Evolutionary conservation across 768 basidiomycete species (phyloP).

Genomic region (Boletus tylopilopsis): DNA sequence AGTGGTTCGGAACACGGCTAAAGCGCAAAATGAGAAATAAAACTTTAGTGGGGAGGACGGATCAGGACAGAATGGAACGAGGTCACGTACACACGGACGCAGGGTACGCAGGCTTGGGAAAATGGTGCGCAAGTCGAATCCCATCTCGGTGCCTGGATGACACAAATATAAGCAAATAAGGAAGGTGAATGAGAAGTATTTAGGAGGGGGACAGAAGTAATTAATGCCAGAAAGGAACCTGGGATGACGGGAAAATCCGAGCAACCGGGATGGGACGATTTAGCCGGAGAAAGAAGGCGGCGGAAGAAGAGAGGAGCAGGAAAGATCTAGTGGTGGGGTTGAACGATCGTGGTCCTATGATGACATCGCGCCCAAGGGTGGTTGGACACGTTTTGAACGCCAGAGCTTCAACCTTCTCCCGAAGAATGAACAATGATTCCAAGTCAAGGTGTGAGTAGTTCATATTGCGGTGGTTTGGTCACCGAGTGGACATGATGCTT

Average conservation of each 20-base stretch:
- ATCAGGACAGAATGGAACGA: neutral
- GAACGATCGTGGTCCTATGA: neutral
- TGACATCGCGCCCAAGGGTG: neutral
- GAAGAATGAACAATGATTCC: neutral
- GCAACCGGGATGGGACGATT: neutral
- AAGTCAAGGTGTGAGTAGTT: neutral
- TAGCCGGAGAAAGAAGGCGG: slow-evolving; percentile 1
- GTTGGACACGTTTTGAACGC: neutral
- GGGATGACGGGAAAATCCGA: slow-evolving; percentile 1
- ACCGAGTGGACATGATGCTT: neutral
- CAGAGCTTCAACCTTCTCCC: slow-evolving; percentile 3
- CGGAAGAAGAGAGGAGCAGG: neutral
- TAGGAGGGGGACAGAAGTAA: neutral
- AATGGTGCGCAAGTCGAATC: neutral
- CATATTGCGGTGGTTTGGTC: neutral
- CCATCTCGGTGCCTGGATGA: slow-evolving; percentile 16
- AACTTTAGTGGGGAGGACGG: neutral
- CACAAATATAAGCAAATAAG: slow-evolving; percentile 12
- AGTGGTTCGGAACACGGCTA: neutral
- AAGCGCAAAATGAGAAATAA: neutral
- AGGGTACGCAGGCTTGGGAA: slow-evolving; percentile 3
- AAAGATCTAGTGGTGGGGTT: neutral
- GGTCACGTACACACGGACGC: neutral
- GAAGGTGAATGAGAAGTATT: neutral
- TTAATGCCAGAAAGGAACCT: slow-evolving; percentile 1